Conservation (phyloP, 1,139 yeast genomes). For the Hyphopichia burtonii region DNA sequence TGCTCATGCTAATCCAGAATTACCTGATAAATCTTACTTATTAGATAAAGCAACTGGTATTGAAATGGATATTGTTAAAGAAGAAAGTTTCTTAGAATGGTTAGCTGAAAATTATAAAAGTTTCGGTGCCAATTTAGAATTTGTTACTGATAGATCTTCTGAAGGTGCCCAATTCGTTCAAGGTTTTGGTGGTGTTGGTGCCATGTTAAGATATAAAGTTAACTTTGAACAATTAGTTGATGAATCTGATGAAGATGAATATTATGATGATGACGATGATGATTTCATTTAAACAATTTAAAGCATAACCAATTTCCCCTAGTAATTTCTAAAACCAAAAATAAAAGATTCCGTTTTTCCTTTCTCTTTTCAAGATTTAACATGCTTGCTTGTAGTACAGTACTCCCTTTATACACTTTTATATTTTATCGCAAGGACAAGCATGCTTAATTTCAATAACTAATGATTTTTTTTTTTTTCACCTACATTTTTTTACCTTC, state of each 20-base stretch:
- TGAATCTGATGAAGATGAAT: constrained; percentile 83
- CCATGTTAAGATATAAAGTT: constrained; percentile 90
- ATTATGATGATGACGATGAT: constrained; percentile 72
- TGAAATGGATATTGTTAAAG: constrained; percentile 84
- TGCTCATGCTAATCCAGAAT: constrained; percentile 69
- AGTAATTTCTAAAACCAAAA: neutral
- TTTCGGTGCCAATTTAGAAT: constrained; percentile 93
- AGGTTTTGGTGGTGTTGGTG: constrained; percentile 99
- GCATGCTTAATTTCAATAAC: too few relatives aligned
- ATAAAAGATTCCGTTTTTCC: neutral
- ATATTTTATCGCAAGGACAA: too few relatives aligned
- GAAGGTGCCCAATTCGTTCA: constrained; percentile 98
- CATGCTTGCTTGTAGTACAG: too few relatives aligned
- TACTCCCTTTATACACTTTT: too few relatives aligned
- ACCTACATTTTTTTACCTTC: too few relatives aligned
- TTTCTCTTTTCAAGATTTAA: too few relatives aligned
- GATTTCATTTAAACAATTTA: constrained; percentile 39
- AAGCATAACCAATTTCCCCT: neutral
- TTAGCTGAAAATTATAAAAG: constrained; percentile 92
- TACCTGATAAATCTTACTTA: constrained; percentile 74
- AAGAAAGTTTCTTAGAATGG: constrained; percentile 91
- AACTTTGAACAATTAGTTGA: constrained; percentile 93
- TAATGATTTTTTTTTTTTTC: too few relatives aligned
- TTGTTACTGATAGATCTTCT: constrained; percentile 92
- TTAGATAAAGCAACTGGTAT: constrained; percentile 82